Base-by-base conservation (phyloP, 257 asterid species). In the Ocimum tenuiflorum region DNA sequence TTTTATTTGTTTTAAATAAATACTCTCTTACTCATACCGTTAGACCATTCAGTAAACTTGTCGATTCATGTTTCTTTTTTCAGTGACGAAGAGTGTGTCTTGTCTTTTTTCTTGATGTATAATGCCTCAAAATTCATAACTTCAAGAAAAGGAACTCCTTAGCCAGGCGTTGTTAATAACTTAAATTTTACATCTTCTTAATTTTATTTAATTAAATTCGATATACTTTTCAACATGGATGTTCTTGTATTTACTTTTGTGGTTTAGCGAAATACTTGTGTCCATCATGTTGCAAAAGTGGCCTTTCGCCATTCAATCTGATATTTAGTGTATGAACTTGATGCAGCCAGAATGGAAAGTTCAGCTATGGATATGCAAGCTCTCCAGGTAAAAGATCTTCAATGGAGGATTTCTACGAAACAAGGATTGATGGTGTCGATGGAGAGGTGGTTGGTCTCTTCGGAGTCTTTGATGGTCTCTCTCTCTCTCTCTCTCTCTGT, bases 391-490 rank as follows among this genome's bases (percentile, higher is more conserved):
- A 89, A 82, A 84, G 99, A 75, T 79, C 97, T 73, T 89, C 99
- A 52, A 92, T 92, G 99, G 99, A 92, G 83, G 99, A 92, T 75
- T 92, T 92, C 77, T 92, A 87, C 1, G 99, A 92, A 77, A 92
- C 99, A 14, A 87, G 96, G 79, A 90, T 92, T 68, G 97, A 92
- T 76, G 89, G 97, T n/a, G 96, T 92, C 49, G 97, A 85, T 72
- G 97, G 97, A 56, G 88, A 86, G 83, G 76, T 92, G 41, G 90
- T 92, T 73, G 99, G 99, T 77, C 97, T 92, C 80, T 92, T 92
- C 60, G 99, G 99, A 66, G 99, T 92, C 63, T 92, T 89, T 71
- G 97, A 92, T 79, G 99, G 99, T 92, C 54, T 23, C 48, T 71
- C 50, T 73, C 73, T 77, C 68, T 71, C 68, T 68, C 78, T 57